Conservation (phyloP, 2,329 filamentous ascomycete species). For the Exophiala dermatitidis region DNA sequence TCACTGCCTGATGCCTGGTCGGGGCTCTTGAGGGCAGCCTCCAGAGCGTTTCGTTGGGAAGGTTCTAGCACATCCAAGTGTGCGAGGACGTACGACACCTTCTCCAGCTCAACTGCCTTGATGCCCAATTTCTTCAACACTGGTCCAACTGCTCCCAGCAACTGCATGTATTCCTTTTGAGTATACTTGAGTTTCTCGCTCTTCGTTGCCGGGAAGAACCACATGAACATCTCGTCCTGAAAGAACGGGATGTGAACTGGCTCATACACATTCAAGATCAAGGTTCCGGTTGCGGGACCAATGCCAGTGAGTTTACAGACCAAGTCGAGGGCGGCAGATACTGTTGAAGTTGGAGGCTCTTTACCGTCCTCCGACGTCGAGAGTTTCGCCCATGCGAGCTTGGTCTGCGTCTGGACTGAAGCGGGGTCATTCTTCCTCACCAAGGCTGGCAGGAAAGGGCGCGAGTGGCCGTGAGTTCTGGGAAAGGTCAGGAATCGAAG, state of each 20-base stretch:
- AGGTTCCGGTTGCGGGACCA: constrained; percentile 38
- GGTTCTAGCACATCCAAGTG: constrained; percentile 20
- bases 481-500: not conserved
- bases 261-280: constrained; percentile 34
- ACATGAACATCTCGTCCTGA: constrained; percentile 38
- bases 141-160: constrained; percentile 12
- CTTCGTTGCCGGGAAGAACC: constrained; percentile 33
- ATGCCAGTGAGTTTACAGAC: constrained; percentile 37
- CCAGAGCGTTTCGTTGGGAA: constrained; percentile 6
- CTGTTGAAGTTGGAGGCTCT: constrained; percentile 2
- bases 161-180: constrained; percentile 33
- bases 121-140: constrained; percentile 15
- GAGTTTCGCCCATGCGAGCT: constrained; percentile 7
- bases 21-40: constrained; percentile 2
- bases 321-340: constrained; percentile 30
- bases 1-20: too few species aligned
- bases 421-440: constrained; percentile 33
- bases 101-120: constrained; percentile 21
- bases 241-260: constrained; percentile 35
- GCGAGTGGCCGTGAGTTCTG: constrained; percentile 35
- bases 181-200: constrained; percentile 38
- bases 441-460: constrained; percentile 37
- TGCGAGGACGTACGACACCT: constrained; percentile 24
- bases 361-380: not conserved
- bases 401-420: constrained; percentile 26